Evolutionary conservation across 257 asterid genomes (phyloP).

Genomic region (Ilex aquifolium): DNA sequence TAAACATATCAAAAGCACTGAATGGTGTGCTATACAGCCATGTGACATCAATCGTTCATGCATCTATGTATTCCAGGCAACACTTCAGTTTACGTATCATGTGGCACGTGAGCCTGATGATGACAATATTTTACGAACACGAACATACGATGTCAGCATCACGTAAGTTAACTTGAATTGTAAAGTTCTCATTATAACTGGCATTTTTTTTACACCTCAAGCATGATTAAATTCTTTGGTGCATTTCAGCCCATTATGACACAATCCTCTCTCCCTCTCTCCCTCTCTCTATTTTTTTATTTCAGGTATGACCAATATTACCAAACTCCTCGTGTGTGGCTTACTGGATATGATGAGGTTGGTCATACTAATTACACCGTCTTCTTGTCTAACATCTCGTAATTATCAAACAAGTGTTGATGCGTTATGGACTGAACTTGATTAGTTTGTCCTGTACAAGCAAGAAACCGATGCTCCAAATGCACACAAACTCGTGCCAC

Average conservation of each 20-base stretch:
- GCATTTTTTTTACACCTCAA: no score
- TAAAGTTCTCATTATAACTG: neutral
- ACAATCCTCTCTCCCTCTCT: no score
- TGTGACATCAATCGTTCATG: neutral
- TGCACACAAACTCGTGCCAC: no score
- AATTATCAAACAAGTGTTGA: no score
- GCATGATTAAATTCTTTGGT: no score
- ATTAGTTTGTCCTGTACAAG: no score
- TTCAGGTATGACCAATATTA: constrained; percentile 91
- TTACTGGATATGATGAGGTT: constrained; percentile 99
- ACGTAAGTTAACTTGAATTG: constrained; percentile 52
- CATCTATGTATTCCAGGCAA: constrained; percentile 46
- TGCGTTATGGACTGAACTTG: no score
- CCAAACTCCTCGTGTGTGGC: constrained; percentile 99
- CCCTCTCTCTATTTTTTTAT: constrained; percentile 1
- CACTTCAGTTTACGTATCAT: constrained; percentile 62
- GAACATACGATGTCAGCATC: constrained; percentile 96
- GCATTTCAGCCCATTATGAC: no score
- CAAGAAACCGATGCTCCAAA: no score
- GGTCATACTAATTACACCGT: constrained; percentile 11
- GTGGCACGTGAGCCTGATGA: constrained; percentile 93
- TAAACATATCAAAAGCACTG: no score
- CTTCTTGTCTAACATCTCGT: neutral
- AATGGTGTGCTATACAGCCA: no score
- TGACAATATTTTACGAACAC: constrained; percentile 84